Percentiles rank a stretch among this genome's conserved stretches.
These are phyloP conservation scores for Chalciporus piperatus DNA, from an alignment of 768 basidiomycete genomes.

Conservation along the genomic window DNA sequence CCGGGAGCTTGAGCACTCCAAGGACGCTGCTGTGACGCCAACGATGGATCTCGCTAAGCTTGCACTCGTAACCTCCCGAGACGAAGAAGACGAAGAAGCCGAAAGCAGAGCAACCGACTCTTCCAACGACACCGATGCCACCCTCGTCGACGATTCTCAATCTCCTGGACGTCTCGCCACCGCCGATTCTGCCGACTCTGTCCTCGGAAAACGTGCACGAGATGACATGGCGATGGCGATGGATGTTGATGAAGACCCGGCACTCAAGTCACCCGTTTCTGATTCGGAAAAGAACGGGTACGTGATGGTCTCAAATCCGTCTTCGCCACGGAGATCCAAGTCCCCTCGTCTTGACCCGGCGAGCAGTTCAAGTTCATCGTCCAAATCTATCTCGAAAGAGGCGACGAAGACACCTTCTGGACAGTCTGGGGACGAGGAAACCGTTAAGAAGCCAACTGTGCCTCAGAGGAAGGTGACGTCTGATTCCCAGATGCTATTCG, in stretches of 20 bases:
- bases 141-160: slow-evolving; percentile 75
- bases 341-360: slow-evolving; percentile 31
- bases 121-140: slow-evolving; percentile 86
- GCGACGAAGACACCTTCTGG: slow-evolving; percentile 24
- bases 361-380: slow-evolving; percentile 30
- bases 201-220: slow-evolving; percentile 69
- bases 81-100: slow-evolving; percentile 82
- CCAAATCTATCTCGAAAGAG: slow-evolving; percentile 29
- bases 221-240: slow-evolving; percentile 41
- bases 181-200: slow-evolving; percentile 42
- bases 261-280: slow-evolving; percentile 28
- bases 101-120: slow-evolving; percentile 73
- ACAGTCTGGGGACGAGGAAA: slow-evolving; percentile 20
- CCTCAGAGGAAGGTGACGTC: slow-evolving; percentile 54
- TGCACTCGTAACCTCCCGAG: slow-evolving; percentile 85
- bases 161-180: slow-evolving; percentile 22
- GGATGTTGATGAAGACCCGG: slow-evolving; percentile 51
- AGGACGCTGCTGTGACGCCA: slow-evolving; percentile 71
- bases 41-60: slow-evolving; percentile 86
- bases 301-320: slow-evolving; percentile 38
- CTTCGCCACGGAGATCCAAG: slow-evolving; percentile 36
- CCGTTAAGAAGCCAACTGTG: slow-evolving; percentile 51
- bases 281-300: slow-evolving; percentile 43
- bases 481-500: slow-evolving; percentile 89
- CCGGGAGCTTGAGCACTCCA: slow-evolving; percentile 66